Evolutionary conservation across 2,329 filamentous ascomycete species (phyloP).

Genomic region (Phaeophleospora eucalypticola): DNA sequence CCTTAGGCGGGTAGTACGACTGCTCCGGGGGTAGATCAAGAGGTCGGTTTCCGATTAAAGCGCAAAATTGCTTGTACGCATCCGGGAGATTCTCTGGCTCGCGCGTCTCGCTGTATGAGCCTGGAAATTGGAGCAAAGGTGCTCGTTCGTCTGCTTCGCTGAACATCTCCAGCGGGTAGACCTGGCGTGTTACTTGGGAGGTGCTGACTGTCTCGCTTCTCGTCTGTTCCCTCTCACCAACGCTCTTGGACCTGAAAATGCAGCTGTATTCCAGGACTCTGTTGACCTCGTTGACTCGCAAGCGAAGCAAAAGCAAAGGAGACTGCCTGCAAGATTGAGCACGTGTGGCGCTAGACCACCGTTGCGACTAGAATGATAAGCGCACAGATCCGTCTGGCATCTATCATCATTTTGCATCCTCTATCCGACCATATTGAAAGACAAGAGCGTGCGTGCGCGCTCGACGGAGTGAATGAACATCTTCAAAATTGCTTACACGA

Average conservation of each 20-base stretch:
- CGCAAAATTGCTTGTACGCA: slow-evolving; percentile 37
- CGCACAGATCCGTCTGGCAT: not conserved
- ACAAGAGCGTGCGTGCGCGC: too few relatives aligned
- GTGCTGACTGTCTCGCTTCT: not conserved
- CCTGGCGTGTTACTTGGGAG: not conserved
- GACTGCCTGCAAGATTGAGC: not conserved
- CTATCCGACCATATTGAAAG: not conserved
- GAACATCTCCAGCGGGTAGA: slow-evolving; percentile 11
- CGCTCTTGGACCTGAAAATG: not conserved
- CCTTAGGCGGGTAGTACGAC: slow-evolving; percentile 23
- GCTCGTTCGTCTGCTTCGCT: slow-evolving; percentile 22
- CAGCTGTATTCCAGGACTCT: not conserved
- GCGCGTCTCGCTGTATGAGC: slow-evolving; percentile 5
- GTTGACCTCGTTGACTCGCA: not conserved
- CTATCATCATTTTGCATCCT: not conserved
- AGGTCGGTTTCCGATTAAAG: slow-evolving; percentile 35
- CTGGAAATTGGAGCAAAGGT: slow-evolving; percentile 29
- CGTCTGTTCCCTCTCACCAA: not conserved
- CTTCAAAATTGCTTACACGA: not conserved
- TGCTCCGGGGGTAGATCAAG: slow-evolving; percentile 26
- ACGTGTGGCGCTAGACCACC: slow-evolving; percentile 6
- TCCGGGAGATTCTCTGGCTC: slow-evolving; percentile 8
- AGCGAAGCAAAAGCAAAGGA: not conserved
- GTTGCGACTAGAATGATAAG: not conserved
- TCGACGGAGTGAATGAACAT: too few relatives aligned